Conservation (phyloP, 1,284 basidiomycete genomes). For the Gymnopus androsaceus region DNA sequence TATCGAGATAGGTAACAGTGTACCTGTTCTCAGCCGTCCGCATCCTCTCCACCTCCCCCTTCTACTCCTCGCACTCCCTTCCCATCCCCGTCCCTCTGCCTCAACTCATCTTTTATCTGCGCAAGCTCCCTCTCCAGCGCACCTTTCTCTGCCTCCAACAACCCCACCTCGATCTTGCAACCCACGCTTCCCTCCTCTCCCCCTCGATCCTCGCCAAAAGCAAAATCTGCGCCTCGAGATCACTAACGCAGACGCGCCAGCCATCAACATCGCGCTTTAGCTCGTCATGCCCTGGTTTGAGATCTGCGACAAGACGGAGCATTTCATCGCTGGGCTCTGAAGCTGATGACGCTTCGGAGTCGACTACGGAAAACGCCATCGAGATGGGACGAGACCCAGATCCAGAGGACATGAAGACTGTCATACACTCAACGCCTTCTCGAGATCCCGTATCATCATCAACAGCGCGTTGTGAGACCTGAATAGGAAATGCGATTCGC, state of each 20-base stretch:
- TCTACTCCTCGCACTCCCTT: slow-evolving; percentile 22
- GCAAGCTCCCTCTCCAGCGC: slow-evolving; percentile 49
- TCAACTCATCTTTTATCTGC: slow-evolving; percentile 24
- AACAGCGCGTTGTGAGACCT: slow-evolving; percentile 79
- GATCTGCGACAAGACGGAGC: slow-evolving; percentile 68
- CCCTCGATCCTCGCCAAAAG: slow-evolving; percentile 66
- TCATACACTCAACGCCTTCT: slow-evolving; percentile 56
- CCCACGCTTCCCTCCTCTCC: slow-evolving; percentile 76
- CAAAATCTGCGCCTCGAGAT: slow-evolving; percentile 63
- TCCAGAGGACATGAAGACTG: slow-evolving; percentile 8
- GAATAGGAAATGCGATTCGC: slow-evolving; percentile 80
- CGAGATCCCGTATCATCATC: slow-evolving; percentile 75
- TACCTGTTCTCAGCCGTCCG: slow-evolving; percentile 34
- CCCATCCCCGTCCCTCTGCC: slow-evolving; percentile 42
- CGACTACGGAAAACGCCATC: slow-evolving; percentile 49
- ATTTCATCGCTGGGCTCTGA: slow-evolving; percentile 70
- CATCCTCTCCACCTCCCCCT: slow-evolving; percentile 18
- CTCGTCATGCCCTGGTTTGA: slow-evolving; percentile 78
- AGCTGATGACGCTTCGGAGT: slow-evolving; percentile 48
- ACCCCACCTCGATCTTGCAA: slow-evolving; percentile 64
- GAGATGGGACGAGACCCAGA: slow-evolving; percentile 39
- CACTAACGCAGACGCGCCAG: slow-evolving; percentile 70
- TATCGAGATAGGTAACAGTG: no score
- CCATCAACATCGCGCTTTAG: slow-evolving; percentile 76
- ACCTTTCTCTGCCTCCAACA: slow-evolving; percentile 67